Evolutionary conservation across 768 basidiomycete species (phyloP), one percentile per base, ranked within the genome.

Genomic region (Coprinopsis marcescibilis): DNA sequence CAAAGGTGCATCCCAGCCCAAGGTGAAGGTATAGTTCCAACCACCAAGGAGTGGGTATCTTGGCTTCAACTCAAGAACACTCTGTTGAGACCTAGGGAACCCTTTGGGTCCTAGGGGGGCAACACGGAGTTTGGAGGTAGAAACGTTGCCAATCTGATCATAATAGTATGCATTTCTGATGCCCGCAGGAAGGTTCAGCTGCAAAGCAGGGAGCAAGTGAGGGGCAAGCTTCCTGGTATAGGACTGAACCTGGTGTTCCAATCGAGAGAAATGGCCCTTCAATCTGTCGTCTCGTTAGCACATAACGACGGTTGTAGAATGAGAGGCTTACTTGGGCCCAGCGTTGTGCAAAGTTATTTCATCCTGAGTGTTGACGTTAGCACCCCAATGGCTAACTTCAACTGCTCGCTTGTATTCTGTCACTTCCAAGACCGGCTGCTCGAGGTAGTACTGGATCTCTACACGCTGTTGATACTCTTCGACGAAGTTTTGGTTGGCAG

Each of bases 301-400:
- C 44, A 45, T n/a, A 46, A 23, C 36, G 27, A n/a, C 17, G 46
- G 10, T 15, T 17, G 26, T 25, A 35, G 35, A 27, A 26, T 17
- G 20, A 46, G 24, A 15, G 10, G 77, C 90, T 66, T 59, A 97
- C 95, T 67, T 65, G 11, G 96, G 92, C 3, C 95, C 96, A 49
- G 83, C 85, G 59, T 99, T 99, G 62, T 78, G 76, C n/a, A 99
- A 68, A 48, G 76, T 61, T 50, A 96, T 80, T 26, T 88, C 78
- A 65, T 99, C 93, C 62, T 97, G 81, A 24, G 94, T 85, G 59
- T 97, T 96, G 29, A 99, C 62, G 63, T 96, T 96, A 33, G 82
- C 80, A 26, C 95, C 94, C 96, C 95, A 98, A 60, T 98, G 95
- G 53, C 92, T 95, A 53, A 99, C 82, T 67, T 99, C 95, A 1